A percentile compares a stretch with the other conserved stretches of the same genome.
Evolutionary conservation across 306 rosid species (phyloP).

Genomic region (Astragalus glycyphyllos): DNA sequence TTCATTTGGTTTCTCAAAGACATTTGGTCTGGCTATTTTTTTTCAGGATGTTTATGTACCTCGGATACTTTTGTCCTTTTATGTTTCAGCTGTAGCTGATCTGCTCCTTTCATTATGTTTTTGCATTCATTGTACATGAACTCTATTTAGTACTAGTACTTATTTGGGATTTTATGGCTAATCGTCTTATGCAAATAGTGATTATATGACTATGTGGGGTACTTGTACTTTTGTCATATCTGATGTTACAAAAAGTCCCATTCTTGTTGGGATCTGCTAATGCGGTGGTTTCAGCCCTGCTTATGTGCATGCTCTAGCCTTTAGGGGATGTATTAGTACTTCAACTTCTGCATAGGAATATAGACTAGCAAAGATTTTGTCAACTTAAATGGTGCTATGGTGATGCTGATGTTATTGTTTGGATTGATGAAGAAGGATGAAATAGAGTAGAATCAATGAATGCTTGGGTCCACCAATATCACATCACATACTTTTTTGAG

Average conservation of each 20-base stretch:
- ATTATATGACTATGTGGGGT: conserved; percentile 11
- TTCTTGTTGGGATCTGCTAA: background rate
- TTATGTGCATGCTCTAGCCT: background rate
- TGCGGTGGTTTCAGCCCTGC: background rate
- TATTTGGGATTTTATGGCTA: conserved; percentile 21
- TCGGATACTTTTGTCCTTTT: conserved; percentile 36
- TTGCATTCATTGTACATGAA: conserved; percentile 40
- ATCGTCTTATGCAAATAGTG: conserved; percentile 2
- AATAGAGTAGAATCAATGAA: background rate
- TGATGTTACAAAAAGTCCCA: background rate
- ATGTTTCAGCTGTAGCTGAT: conserved; percentile 32
- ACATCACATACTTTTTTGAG: too few relatives aligned
- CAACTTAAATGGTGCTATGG: background rate
- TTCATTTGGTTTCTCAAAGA: conserved; percentile 66
- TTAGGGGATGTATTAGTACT: background rate
- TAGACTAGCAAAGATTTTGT: conserved; percentile 5
- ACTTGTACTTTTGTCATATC: conserved; percentile 15
- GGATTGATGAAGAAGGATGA: background rate
- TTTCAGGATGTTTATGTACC: conserved; percentile 51
- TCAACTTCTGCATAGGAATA: background rate
- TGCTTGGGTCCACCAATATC: background rate
- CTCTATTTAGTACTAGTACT: conserved; percentile 36
- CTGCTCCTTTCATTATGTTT: conserved; percentile 36
- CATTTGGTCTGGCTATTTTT: conserved; percentile 68
- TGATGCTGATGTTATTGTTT: conserved; percentile 2